Evolutionary conservation across 2,329 filamentous ascomycete genomes (phyloP).

Genomic region (Colletotrichum sp.): DNA sequence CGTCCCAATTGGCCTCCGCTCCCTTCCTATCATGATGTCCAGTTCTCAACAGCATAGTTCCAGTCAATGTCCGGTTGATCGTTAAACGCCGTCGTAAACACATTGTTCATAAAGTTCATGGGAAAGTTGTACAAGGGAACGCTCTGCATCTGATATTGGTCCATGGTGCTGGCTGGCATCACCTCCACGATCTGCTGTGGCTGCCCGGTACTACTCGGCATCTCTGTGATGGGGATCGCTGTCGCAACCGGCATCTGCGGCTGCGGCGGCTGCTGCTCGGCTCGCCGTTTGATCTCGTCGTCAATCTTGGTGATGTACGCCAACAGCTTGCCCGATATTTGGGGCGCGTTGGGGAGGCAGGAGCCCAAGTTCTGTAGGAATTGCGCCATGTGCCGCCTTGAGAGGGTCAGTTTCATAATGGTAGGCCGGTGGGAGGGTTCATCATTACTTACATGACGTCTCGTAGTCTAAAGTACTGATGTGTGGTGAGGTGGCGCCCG

Average conservation of each 20-base stretch:
- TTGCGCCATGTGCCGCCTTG: slow-evolving; percentile 13
- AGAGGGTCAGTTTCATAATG: not conserved
- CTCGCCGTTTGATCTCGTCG: not conserved
- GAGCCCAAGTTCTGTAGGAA: slow-evolving; percentile 20
- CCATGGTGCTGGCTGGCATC: not conserved
- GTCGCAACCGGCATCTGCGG: not conserved
- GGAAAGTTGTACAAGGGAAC: slow-evolving; percentile 7
- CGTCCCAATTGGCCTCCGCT: not conserved
- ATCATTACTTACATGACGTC: slow-evolving; percentile 8
- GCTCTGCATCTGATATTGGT: not conserved
- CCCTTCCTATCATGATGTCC: not conserved
- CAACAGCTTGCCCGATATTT: slow-evolving; percentile 12
- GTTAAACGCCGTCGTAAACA: slow-evolving; percentile 12
- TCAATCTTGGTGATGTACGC: slow-evolving; percentile 21
- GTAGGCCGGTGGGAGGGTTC: not conserved
- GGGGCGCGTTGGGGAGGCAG: slow-evolving; percentile 16
- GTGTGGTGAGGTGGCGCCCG: slow-evolving; percentile 10
- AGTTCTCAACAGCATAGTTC: not conserved
- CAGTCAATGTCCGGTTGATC: slow-evolving; percentile 9
- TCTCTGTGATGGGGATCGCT: not conserved
- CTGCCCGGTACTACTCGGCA: not conserved
- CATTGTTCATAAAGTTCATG: not conserved
- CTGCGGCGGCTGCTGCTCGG: not conserved
- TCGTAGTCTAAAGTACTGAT: slow-evolving; percentile 17
- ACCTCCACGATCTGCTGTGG: not conserved